Percentiles rank a stretch among this genome's conserved stretches.
Conservation (phyloP, 306 rosid genomes). For the Calophaca sinica region DNA sequence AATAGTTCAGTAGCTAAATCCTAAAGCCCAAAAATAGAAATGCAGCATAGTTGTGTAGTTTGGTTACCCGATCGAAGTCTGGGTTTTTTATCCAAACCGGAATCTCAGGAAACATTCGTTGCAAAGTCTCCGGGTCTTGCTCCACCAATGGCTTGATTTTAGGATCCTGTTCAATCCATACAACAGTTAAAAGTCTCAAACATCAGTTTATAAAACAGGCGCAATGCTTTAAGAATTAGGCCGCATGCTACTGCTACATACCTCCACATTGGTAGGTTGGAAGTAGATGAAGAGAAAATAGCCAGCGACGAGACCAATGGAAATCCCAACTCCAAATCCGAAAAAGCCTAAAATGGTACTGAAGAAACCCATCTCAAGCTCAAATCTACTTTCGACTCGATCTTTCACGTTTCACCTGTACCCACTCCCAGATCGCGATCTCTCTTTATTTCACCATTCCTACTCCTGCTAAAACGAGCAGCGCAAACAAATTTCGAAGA, state of each 20-base stretch:
- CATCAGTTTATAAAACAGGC: not conserved
- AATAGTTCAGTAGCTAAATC: slow-evolving; percentile 27
- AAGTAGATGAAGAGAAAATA: slow-evolving; percentile 84
- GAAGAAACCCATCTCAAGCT: slow-evolving; percentile 72
- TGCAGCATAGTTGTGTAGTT: not conserved
- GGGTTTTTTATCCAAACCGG: slow-evolving; percentile 93
- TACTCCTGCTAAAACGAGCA: not conserved
- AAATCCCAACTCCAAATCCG: slow-evolving; percentile 89
- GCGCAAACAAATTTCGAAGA: not conserved
- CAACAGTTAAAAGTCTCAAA: not conserved
- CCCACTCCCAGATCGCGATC: slow-evolving; percentile 47
- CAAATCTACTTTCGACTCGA: slow-evolving; percentile 28
- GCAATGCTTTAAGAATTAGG: not conserved
- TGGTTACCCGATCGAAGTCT: slow-evolving; percentile 79
- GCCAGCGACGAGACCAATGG: slow-evolving; percentile 75
- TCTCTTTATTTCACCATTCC: slow-evolving; percentile 31
- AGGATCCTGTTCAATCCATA: slow-evolving; percentile 65
- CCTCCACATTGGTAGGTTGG: slow-evolving; percentile 79
- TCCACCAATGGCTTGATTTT: slow-evolving; percentile 68
- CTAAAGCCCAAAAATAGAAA: not conserved
- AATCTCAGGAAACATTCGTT: slow-evolving; percentile 82
- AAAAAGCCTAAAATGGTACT: slow-evolving; percentile 73
- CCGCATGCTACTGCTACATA: not conserved
- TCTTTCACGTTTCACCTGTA: not conserved
- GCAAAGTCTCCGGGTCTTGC: slow-evolving; percentile 69